Conservation (phyloP, 108 stramenopile genomes). For the Pelagomonas calceolata region DNA sequence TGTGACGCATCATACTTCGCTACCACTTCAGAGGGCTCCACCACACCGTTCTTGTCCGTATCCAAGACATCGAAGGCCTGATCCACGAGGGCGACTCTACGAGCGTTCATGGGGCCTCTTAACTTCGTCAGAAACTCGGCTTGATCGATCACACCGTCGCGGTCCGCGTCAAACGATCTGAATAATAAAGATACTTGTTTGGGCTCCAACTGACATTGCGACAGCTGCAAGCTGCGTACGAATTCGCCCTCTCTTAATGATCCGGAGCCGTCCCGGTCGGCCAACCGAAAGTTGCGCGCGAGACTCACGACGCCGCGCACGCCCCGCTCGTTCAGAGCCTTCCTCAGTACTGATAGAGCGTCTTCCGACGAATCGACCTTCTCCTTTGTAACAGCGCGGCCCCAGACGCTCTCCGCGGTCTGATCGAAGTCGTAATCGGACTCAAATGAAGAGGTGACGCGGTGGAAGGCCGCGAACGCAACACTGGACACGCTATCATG, state of each 20-base stretch:
- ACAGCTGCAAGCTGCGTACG: background rate
- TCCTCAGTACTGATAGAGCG: background rate
- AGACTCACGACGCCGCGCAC: background rate
- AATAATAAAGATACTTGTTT: background rate
- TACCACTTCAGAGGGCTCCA: slow-evolving; percentile 19
- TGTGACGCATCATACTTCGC: slow-evolving; percentile 23
- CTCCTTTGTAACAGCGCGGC: too few species aligned
- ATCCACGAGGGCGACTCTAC: slow-evolving; percentile 12
- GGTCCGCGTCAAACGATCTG: background rate
- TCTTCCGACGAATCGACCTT: too few species aligned
- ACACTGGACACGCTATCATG: background rate
- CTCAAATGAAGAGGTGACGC: background rate
- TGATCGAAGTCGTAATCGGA: background rate
- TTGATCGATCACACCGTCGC: slow-evolving; percentile 4
- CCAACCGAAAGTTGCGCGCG: background rate
- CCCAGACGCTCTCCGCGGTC: background rate
- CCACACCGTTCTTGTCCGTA: slow-evolving; percentile 14
- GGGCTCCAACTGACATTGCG: background rate
- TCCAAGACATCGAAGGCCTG: slow-evolving; percentile 22
- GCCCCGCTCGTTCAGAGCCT: background rate
- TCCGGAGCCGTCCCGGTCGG: background rate
- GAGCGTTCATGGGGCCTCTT: slow-evolving; percentile 16
- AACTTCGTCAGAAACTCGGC: slow-evolving; percentile 25
- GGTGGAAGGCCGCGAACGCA: background rate
- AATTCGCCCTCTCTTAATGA: background rate